Conservation (phyloP, 495 filamentous ascomycete species). For the Aspergillus campestris region DNA sequence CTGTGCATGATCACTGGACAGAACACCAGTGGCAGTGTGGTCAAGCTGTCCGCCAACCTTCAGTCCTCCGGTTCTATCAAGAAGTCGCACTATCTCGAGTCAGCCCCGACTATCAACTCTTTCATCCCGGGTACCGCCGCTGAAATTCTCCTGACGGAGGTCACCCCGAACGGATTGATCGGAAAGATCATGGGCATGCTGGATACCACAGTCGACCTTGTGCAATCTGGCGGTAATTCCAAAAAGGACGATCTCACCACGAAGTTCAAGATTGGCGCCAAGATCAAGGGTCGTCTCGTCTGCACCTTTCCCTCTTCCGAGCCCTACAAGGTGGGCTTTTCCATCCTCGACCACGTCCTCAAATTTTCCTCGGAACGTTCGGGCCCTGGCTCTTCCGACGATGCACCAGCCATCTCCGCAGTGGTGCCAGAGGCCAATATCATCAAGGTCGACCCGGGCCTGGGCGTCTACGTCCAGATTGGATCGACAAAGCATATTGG, state of each 20-base stretch:
- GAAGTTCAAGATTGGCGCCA: conserved; percentile 71
- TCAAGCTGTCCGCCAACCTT: conserved; percentile 77
- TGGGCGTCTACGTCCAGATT: conserved; percentile 76
- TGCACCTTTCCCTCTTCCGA: conserved; percentile 74
- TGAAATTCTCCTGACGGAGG: conserved; percentile 73
- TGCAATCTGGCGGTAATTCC: conserved; percentile 70
- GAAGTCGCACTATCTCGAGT: conserved; percentile 55
- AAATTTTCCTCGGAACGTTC: conserved; percentile 48
- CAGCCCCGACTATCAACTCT: conserved; percentile 79
- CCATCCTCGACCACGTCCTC: conserved; percentile 73
- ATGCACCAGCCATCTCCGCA: conserved; percentile 62
- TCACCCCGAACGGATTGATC: conserved; percentile 48
- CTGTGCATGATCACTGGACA: conserved; percentile 74
- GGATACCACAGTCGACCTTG: conserved; percentile 78
- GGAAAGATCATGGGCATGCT: conserved; percentile 91
- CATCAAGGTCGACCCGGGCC: conserved; percentile 61
- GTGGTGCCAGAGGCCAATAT: conserved; percentile 70
- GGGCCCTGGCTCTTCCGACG: conserved; percentile 37
- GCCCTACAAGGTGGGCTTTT: conserved; percentile 74
- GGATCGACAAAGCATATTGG: conserved; percentile 65
- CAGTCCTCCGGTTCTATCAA: conserved; percentile 59
- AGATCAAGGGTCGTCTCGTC: conserved; percentile 77
- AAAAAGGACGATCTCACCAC: conserved; percentile 57
- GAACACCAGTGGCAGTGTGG: conserved; percentile 65
- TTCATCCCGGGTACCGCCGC: conserved; percentile 85